Conservation (phyloP, 164 flowering plant genomes). For the Vitis cinerea region DNA sequence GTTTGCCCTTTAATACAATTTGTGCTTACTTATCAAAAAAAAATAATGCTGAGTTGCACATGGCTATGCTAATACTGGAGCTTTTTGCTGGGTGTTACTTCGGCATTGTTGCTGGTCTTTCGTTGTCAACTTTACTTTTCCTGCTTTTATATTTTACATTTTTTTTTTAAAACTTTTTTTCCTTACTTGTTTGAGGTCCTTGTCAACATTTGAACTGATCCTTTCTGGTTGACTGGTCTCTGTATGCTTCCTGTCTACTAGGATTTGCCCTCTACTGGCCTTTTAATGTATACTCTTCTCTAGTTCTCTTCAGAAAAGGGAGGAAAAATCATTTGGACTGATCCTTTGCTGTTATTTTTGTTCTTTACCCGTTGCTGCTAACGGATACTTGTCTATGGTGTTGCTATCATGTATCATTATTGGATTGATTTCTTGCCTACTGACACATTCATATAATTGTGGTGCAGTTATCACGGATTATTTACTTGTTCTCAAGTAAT, state of each 20-base stretch:
- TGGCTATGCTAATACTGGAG: too few relatives aligned
- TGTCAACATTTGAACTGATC: too few relatives aligned
- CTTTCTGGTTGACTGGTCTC: too few relatives aligned
- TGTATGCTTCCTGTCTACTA: too few relatives aligned
- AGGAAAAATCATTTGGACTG: too few relatives aligned
- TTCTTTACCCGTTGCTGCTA: background rate
- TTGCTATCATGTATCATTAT: background rate
- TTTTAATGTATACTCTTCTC: too few relatives aligned
- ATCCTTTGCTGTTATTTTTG: background rate
- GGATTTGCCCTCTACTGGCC: too few relatives aligned
- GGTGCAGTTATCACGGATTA: slow-evolving; percentile 91
- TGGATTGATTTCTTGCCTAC: background rate
- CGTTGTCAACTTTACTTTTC: background rate
- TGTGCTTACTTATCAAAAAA: too few relatives aligned
- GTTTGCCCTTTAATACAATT: too few relatives aligned
- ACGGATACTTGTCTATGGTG: background rate
- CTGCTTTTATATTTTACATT: background rate
- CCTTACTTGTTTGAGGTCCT: background rate
- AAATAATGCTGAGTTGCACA: too few relatives aligned
- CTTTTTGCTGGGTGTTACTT: background rate
- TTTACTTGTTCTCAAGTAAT: slow-evolving; percentile 95
- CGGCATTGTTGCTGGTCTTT: too few relatives aligned
- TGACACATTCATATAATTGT: slow-evolving; percentile 8
- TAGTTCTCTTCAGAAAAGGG: too few relatives aligned
- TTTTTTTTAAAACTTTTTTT: background rate